Evolutionary conservation across 1,139 yeast genomes (phyloP), one percentile per base, ranked within the genome.

Genomic region (Saccharomycopsis crataegensis): DNA sequence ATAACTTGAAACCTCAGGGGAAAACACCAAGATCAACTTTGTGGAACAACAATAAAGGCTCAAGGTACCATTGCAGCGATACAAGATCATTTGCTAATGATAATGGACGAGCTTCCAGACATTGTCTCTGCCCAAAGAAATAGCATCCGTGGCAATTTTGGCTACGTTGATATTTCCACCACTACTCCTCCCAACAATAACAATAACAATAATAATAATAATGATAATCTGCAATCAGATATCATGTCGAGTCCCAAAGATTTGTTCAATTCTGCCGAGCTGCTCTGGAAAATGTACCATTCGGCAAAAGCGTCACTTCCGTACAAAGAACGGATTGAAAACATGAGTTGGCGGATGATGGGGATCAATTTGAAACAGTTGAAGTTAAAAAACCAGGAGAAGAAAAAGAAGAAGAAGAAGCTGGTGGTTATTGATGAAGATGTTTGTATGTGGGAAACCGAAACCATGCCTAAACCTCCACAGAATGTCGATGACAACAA

Each of bases 271-370:
- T 69, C 75, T 32, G 76, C 84, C n/a, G 80, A 80, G 54, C 78
- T 80, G 46, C 72, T 88, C 33, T 88, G 96, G 96, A 82, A 80
- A 63, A 78, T 88, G 82, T 88, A 88, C 67, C 75, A 85, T 52
- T 79, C 79, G 62, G 94, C 94, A 16, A 80, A 79, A 60, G 82
- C 86, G n/a, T 77, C 84, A n/a, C 70, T 88, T 49, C 95, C 96
- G 1, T 82, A 85, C 66, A 77, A 79, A 57, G 76, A 79, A 45
- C 72, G 96, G 49, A 83, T 88, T 82, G 89, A 86, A 64, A 88
- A 88, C 65, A 69, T 88, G 51, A 83, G 94, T 11, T 88, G 96
- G 96, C 70, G 96, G 59, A 77, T 89, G 80, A 84, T 88, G 90
- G 78, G 76, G 51, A 71, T 85, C 62, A 78, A 59, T 65, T 73